phyloP scores from a whole-genome alignment of 768 basidiomycete species.

The Xerocomus spinulosus region DNA sequence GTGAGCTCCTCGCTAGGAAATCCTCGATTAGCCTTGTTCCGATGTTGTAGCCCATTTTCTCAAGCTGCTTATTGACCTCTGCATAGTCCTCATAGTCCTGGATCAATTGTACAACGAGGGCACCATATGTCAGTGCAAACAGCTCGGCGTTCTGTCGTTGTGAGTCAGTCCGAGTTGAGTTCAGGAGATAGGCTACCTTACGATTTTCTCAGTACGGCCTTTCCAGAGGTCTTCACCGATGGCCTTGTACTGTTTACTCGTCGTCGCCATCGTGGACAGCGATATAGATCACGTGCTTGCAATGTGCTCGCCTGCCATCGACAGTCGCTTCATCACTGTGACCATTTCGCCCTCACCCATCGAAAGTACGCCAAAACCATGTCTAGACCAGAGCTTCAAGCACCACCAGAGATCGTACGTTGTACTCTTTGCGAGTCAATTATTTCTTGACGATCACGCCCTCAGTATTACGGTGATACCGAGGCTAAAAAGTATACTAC shows the following conservation, averaged over 20 bases:
- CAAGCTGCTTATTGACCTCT: conserved; percentile 93
- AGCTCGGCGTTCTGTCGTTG: conserved; percentile 85
- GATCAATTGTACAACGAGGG: conserved; percentile 95
- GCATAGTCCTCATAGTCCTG: conserved; percentile 98
- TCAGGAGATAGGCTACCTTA: conserved; percentile 37
- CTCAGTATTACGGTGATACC: conserved; percentile 91
- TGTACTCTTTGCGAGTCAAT: background rate
- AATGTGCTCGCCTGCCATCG: background rate
- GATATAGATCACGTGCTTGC: conserved; percentile 24
- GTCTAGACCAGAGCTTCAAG: conserved; percentile 85
- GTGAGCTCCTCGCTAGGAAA: conserved; percentile 87
- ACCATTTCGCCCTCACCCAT: background rate
- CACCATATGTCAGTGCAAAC: conserved; percentile 95
- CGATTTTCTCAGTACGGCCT: conserved; percentile 89
- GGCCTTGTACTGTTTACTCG: conserved; percentile 79
- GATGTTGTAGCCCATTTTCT: conserved; percentile 99
- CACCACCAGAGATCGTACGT: conserved; percentile 84
- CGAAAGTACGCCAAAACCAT: conserved; percentile 36
- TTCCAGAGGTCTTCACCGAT: conserved; percentile 98
- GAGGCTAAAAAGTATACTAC: conserved; percentile 97
- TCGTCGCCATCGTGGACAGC: conserved; percentile 52
- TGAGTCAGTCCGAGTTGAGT: conserved; percentile 16
- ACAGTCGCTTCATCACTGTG: background rate
- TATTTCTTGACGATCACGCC: background rate
- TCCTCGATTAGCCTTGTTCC: conserved; percentile 96